Evolutionary conservation across 139 green algal genomes (phyloP), one percentile per base, ranked within the genome.

Genomic region (Tetraselmis striata): DNA sequence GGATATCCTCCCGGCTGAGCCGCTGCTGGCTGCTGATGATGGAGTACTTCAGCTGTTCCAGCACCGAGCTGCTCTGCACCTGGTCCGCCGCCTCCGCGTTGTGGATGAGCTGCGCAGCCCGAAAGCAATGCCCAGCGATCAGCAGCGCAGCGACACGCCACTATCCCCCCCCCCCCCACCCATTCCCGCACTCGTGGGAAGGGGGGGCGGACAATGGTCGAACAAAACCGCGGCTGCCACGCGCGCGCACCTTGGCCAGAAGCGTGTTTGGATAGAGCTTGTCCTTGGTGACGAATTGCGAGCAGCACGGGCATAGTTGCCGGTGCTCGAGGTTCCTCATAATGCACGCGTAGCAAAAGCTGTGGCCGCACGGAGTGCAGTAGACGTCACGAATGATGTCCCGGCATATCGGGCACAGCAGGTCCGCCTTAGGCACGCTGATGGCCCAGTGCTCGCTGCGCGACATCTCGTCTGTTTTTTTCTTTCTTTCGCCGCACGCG

Each of bases 261-360:
- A 95, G 86, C 31, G 93, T 96, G 79, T 96, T 97, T n/a, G 93
- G 94, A 83, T 92, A 91, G 11, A 94, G 89, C 59, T 90, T 81
- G 83, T 95, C 90, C 2, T 85, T 81, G 0, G 89, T 93, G 22
- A 97, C 31, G 81, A 91, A 93, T 22, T 67, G 59, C 5, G 78
- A 80, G 82, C 94, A 97, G 59, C 79, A 88, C 1, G 94, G 94
- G 76, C 94, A 97, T 79, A 77, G 93, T 76, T 87, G 90, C 31
- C 83, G 86, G 74, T 88, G 82, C 22, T 89, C 78, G 28, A 97
- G 85, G 81, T 95, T 92, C 22, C 84, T 92, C 0, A 80, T 87
- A 75, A 97, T 89, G 89, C 94, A 97, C 22, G 79, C 75, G 83
- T 93, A 92, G 84, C 94, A 97, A 77, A 96, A 97, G 11, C 88